Percentiles rank a stretch among this genome's conserved stretches.
phyloP scores from a whole-genome alignment of 148 eudicot genomes.

The Diospyros lotus region DNA sequence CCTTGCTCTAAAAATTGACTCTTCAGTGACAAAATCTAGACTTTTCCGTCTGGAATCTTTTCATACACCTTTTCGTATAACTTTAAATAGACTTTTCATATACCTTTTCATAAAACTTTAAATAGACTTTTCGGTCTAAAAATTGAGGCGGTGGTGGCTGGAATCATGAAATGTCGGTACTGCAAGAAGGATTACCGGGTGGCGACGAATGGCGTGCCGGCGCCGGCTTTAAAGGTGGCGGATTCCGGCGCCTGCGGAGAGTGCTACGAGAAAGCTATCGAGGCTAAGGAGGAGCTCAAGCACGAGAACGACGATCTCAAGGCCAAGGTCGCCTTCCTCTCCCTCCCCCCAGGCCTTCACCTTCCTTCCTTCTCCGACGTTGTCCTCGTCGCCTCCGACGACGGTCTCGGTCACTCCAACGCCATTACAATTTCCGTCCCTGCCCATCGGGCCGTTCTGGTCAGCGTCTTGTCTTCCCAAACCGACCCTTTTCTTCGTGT shows the following conservation, averaged over 20 bases:
- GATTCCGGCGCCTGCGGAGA: slow-evolving; percentile 62
- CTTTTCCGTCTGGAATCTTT: too few species aligned
- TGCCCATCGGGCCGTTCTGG: slow-evolving; percentile 65
- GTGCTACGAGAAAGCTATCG: slow-evolving; percentile 77
- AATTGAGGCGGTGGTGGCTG: background rate
- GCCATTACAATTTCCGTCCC: slow-evolving; percentile 37
- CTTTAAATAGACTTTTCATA: too few species aligned
- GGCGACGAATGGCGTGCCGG: slow-evolving; percentile 11
- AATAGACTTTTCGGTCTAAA: too few species aligned
- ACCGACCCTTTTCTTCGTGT: too few species aligned
- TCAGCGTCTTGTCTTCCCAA: slow-evolving; percentile 14
- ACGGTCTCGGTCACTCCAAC: slow-evolving; percentile 4
- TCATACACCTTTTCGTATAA: too few species aligned
- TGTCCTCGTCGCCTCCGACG: slow-evolving; percentile 52
- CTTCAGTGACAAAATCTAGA: too few species aligned
- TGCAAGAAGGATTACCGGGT: slow-evolving; percentile 52
- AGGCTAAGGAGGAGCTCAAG: slow-evolving; percentile 64
- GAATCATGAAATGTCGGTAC: slow-evolving; percentile 39
- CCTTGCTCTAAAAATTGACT: too few species aligned
- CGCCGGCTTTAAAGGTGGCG: too few species aligned
- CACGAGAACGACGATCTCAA: slow-evolving; percentile 71
- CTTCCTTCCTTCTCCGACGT: slow-evolving; percentile 49
- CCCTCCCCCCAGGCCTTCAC: slow-evolving; percentile 17
- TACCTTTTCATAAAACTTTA: too few species aligned
- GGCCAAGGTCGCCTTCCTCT: slow-evolving; percentile 50